Conservation (phyloP, 148 eudicot species). For the Rhododendron molle region DNA sequence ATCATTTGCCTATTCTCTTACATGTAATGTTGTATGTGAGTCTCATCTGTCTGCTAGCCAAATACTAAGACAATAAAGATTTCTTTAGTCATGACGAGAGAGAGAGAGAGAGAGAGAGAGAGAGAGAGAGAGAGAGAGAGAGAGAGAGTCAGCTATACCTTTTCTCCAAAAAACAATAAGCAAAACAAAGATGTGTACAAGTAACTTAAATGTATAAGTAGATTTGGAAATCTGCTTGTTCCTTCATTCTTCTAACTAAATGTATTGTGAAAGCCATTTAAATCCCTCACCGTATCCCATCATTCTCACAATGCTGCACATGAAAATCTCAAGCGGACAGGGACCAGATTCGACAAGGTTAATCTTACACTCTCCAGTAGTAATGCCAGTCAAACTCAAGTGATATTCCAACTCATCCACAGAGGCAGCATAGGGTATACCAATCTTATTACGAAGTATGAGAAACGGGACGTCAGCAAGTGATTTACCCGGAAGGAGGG, state of each 20-base stretch:
- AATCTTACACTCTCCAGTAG: conserved; percentile 45
- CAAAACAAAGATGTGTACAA: too few relatives aligned
- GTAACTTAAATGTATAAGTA: not conserved
- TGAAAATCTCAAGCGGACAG: conserved; percentile 40
- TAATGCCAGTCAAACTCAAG: conserved; percentile 29
- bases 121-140: too few relatives aligned
- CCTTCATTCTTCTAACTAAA: conserved; percentile 14
- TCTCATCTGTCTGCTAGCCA: not conserved
- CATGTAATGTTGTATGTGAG: not conserved
- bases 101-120: too few relatives aligned
- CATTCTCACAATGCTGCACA: conserved; percentile 49
- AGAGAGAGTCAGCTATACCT: too few relatives aligned
- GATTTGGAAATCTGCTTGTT: not conserved
- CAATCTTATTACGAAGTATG: conserved; percentile 47
- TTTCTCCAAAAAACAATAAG: too few relatives aligned
- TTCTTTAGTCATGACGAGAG: too few relatives aligned
- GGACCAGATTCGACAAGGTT: conserved; percentile 25
- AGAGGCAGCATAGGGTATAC: conserved; percentile 43
- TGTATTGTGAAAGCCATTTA: conserved; percentile 45
- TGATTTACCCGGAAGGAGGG: conserved; percentile 34
- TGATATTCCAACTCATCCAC: conserved; percentile 33
- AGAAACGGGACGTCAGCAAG: conserved; percentile 36
- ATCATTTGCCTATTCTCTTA: not conserved
- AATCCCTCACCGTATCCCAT: conserved; percentile 55
- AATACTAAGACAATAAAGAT: too few relatives aligned